Conservation (phyloP, 2,329 filamentous ascomycete genomes). For the Dothidotthia symphoricarpi region DNA sequence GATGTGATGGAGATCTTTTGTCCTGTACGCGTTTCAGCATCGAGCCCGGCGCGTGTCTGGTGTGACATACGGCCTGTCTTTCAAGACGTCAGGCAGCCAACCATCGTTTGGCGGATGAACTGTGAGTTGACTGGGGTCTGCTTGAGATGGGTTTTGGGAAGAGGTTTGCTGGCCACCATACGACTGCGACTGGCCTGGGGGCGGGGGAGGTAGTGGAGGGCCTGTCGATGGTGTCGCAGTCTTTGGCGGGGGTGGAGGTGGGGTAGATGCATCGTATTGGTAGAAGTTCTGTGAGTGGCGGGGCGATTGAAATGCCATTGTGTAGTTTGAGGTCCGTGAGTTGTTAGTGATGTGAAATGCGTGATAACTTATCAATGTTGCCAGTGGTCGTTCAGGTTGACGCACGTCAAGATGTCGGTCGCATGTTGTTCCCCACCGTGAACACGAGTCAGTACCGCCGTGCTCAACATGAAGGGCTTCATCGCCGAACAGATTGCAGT, state of each 20-base stretch:
- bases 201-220: constrained; percentile 48
- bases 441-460: constrained; percentile 6
- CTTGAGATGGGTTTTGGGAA: constrained; percentile 17
- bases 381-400: neutral
- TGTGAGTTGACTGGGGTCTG: constrained; percentile 15
- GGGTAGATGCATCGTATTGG: constrained; percentile 47
- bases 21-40: constrained; percentile 52
- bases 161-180: constrained; percentile 21
- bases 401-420: no score
- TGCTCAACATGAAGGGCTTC: neutral
- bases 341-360: constrained; percentile 1
- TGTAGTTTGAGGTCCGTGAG: neutral
- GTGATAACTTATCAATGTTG: neutral
- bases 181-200: constrained; percentile 36
- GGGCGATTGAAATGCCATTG: constrained; percentile 42
- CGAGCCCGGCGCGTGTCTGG: constrained; percentile 9
- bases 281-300: constrained; percentile 40
- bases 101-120: constrained; percentile 52
- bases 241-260: constrained; percentile 50
- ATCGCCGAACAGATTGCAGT: constrained; percentile 1
- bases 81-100: constrained; percentile 75
- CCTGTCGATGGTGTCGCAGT: constrained; percentile 44
- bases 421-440: constrained; percentile 1
- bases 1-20: constrained; percentile 72
- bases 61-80: constrained; percentile 73